Conservation (phyloP, 129 eudicot genomes). For the Pittosporum tobira region DNA sequence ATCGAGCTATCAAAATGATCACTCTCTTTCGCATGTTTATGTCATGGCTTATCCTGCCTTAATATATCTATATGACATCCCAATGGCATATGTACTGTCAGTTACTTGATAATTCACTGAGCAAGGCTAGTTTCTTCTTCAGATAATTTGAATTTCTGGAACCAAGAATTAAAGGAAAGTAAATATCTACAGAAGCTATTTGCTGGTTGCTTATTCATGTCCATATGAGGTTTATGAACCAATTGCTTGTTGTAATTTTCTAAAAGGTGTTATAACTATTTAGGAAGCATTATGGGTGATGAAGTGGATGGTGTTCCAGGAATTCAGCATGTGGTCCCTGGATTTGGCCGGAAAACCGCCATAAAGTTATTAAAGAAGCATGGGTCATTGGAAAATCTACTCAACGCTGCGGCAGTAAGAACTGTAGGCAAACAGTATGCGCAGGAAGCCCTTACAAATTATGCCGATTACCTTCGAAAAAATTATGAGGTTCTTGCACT, state of each 20-base stretch:
- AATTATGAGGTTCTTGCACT: slow-evolving; percentile 81
- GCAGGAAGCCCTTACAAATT: slow-evolving; percentile 78
- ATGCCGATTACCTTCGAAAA: slow-evolving; percentile 60
- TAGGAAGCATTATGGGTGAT: slow-evolving; percentile 93
- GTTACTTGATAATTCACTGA: no score
- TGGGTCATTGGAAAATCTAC: slow-evolving; percentile 62
- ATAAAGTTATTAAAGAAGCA: slow-evolving; percentile 78
- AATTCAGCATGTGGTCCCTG: slow-evolving; percentile 76
- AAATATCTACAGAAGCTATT: no score
- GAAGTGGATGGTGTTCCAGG: slow-evolving; percentile 94
- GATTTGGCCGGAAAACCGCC: slow-evolving; percentile 89
- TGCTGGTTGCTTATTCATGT: neutral
- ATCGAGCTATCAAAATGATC: no score
- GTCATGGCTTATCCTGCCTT: no score
- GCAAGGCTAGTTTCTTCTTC: no score
- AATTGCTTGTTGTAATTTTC: neutral
- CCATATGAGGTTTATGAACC: neutral
- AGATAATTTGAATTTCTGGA: neutral
- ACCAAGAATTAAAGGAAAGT: no score
- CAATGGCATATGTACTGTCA: neutral
- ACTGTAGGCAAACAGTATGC: slow-evolving; percentile 74
- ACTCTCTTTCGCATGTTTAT: no score
- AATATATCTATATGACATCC: slow-evolving; percentile 1
- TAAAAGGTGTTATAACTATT: neutral
- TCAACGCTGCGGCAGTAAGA: slow-evolving; percentile 82